Percentiles rank a stretch among this genome's conserved stretches.
phyloP scores from a whole-genome alignment of 1,139 yeast genomes.

The Blastobotrys persicus region DNA sequence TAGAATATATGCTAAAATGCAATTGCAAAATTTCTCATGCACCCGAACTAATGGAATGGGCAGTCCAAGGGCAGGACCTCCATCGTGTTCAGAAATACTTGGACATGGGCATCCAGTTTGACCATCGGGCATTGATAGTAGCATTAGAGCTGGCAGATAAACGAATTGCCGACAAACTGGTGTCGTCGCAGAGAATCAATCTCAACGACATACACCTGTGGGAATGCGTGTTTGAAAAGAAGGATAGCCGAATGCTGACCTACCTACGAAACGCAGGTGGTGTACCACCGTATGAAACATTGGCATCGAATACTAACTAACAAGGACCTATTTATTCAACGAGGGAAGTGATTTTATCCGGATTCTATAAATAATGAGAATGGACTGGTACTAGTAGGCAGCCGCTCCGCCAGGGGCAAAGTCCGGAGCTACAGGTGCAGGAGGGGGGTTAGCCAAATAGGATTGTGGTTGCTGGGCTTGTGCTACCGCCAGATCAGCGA shows the following conservation, averaged over 20 bases:
- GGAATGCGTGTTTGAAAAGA: constrained; percentile 10
- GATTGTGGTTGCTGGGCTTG: constrained; percentile 1
- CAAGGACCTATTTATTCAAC: neutral
- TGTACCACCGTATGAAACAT: constrained; percentile 14
- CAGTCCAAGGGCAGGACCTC: constrained; percentile 5
- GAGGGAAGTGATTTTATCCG: too few species aligned
- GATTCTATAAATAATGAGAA: neutral
- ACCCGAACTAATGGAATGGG: constrained; percentile 7
- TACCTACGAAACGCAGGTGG: constrained; percentile 12
- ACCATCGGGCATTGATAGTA: constrained; percentile 14
- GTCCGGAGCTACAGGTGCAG: neutral
- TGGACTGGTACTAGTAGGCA: neutral
- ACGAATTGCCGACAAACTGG: constrained; percentile 5
- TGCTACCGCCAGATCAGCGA: constrained; percentile 58
- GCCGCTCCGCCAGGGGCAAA: neutral
- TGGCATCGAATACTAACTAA: constrained; percentile 1
- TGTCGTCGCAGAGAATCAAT: constrained; percentile 6
- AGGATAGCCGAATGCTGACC: constrained; percentile 9
- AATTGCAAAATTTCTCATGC: constrained; percentile 9
- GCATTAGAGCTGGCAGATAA: constrained; percentile 12
- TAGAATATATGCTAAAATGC: constrained; percentile 13
- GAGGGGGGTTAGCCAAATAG: neutral
- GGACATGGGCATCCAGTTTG: constrained; percentile 10
- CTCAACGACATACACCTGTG: constrained; percentile 14
- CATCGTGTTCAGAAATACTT: constrained; percentile 10